Conservation (phyloP, 768 basidiomycete genomes). For the Cystofilobasidium macerans region DNA sequence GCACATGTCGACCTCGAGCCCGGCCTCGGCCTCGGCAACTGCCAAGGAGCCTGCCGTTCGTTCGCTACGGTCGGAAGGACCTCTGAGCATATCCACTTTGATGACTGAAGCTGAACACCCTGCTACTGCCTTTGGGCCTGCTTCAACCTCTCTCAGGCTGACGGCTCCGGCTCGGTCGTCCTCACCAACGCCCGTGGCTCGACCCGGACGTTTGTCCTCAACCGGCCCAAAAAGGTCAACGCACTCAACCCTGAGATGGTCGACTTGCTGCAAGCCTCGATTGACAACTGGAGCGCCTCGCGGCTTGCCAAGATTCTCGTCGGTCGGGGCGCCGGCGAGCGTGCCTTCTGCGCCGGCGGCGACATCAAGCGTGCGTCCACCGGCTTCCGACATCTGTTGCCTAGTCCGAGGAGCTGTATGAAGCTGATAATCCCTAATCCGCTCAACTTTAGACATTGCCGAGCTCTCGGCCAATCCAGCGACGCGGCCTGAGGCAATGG, state of each 20-base stretch:
- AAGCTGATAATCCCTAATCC: neutral
- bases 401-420: neutral
- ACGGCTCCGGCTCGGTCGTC: neutral
- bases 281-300: slow-evolving; percentile 46
- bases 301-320: slow-evolving; percentile 62
- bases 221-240: slow-evolving; percentile 69
- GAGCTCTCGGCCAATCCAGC: slow-evolving; percentile 26
- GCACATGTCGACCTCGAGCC: neutral
- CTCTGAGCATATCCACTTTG: no score
- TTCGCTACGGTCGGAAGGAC: neutral
- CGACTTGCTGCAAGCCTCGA: slow-evolving; percentile 50
- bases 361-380: slow-evolving; percentile 68
- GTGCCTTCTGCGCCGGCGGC: slow-evolving; percentile 87
- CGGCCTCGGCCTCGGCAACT: neutral
- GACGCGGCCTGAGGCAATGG: slow-evolving; percentile 47
- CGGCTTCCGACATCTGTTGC: neutral
- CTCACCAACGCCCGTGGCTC: neutral
- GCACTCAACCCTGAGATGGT: slow-evolving; percentile 73
- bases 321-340: slow-evolving; percentile 45
- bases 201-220: slow-evolving; percentile 50
- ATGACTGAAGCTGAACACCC: no score
- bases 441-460: slow-evolving; percentile 26
- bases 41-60: neutral
- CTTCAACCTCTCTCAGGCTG: neutral
- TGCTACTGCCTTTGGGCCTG: neutral